Evolutionary conservation across 257 asterid genomes (phyloP).

Genomic region (Euphrasia confusa): DNA sequence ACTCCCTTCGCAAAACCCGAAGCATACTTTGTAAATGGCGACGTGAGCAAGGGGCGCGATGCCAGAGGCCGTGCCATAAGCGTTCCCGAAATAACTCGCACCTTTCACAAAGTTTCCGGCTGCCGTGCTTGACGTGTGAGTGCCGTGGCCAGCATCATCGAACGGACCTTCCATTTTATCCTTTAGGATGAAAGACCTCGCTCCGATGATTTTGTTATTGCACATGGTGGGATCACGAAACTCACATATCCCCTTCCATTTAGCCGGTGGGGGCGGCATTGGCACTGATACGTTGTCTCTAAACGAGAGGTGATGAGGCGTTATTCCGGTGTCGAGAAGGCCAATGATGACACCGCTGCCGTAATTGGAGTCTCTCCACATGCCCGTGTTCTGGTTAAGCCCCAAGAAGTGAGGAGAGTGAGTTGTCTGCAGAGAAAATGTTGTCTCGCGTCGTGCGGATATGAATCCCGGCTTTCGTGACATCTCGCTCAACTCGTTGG

Average conservation of each 20-base stretch:
- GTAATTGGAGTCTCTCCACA: neutral
- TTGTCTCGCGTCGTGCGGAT: too few species aligned
- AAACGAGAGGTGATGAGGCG: slow-evolving; percentile 1
- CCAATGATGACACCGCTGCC: slow-evolving; percentile 18
- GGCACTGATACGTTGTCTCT: slow-evolving; percentile 5
- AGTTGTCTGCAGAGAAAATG: too few species aligned
- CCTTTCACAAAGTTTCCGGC: too few species aligned
- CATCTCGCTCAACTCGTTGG: too few species aligned
- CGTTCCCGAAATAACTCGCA: too few species aligned
- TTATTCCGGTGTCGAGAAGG: slow-evolving; percentile 2
- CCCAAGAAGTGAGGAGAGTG: too few species aligned
- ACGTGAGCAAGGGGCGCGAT: slow-evolving; percentile 26
- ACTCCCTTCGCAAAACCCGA: slow-evolving; percentile 14
- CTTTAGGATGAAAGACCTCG: slow-evolving; percentile 12
- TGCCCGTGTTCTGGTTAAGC: too few species aligned
- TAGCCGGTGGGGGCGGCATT: slow-evolving; percentile 24
- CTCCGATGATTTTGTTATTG: slow-evolving; percentile 39
- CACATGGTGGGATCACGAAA: slow-evolving; percentile 23
- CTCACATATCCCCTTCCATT: slow-evolving; percentile 30
- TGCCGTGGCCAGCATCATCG: slow-evolving; percentile 29
- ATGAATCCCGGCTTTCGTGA: too few species aligned
- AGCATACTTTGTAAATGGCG: slow-evolving; percentile 32
- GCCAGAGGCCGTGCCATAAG: too few species aligned
- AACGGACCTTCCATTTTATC: slow-evolving; percentile 22
- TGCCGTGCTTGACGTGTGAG: slow-evolving; percentile 27